Conservation (phyloP, 345 rosid species). For the Clarkia xantiana region DNA sequence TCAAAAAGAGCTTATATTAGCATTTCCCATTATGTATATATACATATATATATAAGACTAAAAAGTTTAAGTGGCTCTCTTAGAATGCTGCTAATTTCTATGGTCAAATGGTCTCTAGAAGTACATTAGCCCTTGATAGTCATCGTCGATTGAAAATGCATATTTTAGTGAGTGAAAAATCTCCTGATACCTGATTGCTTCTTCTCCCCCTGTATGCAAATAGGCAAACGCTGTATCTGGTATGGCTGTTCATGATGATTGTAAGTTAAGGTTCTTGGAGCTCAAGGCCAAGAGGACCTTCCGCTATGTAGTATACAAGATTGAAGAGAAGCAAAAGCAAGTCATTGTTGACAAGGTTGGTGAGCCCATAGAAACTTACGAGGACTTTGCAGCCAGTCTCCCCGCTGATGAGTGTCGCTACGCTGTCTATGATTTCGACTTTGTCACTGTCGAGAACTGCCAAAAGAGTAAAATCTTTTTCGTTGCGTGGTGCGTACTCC, state of each 20-base stretch:
- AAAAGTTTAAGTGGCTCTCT: no score
- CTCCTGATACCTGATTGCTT: background rate
- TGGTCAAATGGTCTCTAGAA: no score
- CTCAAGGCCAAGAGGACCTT: slow-evolving; percentile 45
- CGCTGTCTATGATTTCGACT: slow-evolving; percentile 50
- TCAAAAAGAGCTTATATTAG: no score
- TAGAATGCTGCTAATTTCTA: no score
- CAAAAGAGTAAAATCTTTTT: slow-evolving; percentile 51
- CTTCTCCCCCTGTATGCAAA: background rate
- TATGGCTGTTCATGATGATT: slow-evolving; percentile 57
- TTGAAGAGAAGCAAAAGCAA: slow-evolving; percentile 48
- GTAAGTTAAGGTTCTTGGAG: slow-evolving; percentile 50
- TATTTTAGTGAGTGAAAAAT: no score
- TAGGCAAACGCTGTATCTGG: slow-evolving; percentile 58
- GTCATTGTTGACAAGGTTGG: slow-evolving; percentile 51
- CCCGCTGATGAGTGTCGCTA: slow-evolving; percentile 56
- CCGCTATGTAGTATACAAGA: slow-evolving; percentile 44
- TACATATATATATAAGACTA: no score
- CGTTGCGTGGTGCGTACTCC: slow-evolving; percentile 32
- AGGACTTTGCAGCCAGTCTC: slow-evolving; percentile 36
- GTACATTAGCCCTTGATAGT: no score
- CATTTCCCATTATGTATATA: no score
- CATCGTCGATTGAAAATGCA: background rate
- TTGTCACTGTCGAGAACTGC: slow-evolving; percentile 34
- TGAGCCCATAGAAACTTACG: slow-evolving; percentile 31